phyloP scores from a whole-genome alignment of 2,329 filamentous ascomycete species.

The Setomelanomma holmii region DNA sequence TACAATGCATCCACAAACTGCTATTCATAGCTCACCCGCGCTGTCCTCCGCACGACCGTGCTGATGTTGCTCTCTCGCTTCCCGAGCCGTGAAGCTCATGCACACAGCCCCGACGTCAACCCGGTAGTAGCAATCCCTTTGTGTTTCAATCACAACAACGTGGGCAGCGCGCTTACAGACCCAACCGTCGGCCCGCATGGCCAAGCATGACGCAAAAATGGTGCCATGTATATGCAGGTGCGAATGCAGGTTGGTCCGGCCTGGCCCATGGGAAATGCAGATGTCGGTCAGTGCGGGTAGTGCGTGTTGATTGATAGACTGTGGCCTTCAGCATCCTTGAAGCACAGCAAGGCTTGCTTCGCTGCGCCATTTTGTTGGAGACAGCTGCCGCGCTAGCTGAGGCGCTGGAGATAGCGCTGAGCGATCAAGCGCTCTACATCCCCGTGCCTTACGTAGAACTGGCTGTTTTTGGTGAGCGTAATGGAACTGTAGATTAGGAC shows the following conservation, averaged over 20 bases:
- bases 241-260: too few relatives aligned
- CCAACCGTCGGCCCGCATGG: background rate
- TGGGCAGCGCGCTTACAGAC: background rate
- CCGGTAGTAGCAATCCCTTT: background rate
- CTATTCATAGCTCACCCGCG: background rate
- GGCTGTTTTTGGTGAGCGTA: slow-evolving; percentile 95
- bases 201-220: background rate
- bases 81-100: background rate
- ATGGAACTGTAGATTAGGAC: slow-evolving; percentile 70
- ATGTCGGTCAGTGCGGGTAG: background rate
- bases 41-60: background rate
- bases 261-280: too few relatives aligned
- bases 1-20: background rate
- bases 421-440: slow-evolving; percentile 94
- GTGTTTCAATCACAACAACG: background rate
- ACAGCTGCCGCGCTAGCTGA: slow-evolving; percentile 70
- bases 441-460: slow-evolving; percentile 94
- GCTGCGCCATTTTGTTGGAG: background rate
- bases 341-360: too few relatives aligned
- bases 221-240: background rate
- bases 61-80: background rate
- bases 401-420: slow-evolving; percentile 91
- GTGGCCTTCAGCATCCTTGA: background rate
- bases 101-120: background rate
- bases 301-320: background rate